Conservation (phyloP, 257 asterid genomes). For the Nicotiana obtusifolia region DNA sequence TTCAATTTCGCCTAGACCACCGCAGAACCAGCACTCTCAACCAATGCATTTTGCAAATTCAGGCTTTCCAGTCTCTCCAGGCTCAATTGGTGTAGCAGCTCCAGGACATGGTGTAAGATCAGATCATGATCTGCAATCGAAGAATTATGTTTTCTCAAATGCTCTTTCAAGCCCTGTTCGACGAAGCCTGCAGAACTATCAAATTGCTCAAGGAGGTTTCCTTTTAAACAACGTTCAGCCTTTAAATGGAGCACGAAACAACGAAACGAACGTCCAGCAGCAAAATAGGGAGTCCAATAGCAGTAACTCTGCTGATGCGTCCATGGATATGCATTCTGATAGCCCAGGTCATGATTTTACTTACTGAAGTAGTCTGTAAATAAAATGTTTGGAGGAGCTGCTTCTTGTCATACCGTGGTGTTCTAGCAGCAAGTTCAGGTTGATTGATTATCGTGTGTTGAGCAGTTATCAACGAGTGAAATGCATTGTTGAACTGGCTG, state of each 20-base stretch:
- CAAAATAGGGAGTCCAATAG: constrained; percentile 30
- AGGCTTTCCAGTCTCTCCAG: constrained; percentile 23
- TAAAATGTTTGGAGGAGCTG: constrained; percentile 12
- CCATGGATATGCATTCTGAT: constrained; percentile 50
- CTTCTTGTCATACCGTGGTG: neutral
- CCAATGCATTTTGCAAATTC: constrained; percentile 26
- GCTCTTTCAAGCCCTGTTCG: constrained; percentile 47
- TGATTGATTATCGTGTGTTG: neutral
- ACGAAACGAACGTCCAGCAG: constrained; percentile 22
- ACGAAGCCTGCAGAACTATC: constrained; percentile 39
- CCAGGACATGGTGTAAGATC: constrained; percentile 21
- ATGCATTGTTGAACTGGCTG: neutral
- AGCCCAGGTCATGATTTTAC: constrained; percentile 26
- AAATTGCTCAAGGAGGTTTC: constrained; percentile 29
- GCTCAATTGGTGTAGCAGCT: constrained; percentile 22
- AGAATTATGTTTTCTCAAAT: constrained; percentile 40
- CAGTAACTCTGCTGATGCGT: constrained; percentile 27
- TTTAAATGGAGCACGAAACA: constrained; percentile 22
- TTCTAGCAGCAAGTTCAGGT: constrained; percentile 11
- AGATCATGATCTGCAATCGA: constrained; percentile 35
- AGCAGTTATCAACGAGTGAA: constrained; percentile 11
- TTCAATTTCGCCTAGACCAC: constrained; percentile 38
- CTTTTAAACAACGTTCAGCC: constrained; percentile 21
- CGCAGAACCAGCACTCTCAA: constrained; percentile 29
- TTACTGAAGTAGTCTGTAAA: constrained; percentile 13